Evolutionary conservation across 805 yeast species (phyloP).

Genomic region (Yamadazyma paraphyllophila): DNA sequence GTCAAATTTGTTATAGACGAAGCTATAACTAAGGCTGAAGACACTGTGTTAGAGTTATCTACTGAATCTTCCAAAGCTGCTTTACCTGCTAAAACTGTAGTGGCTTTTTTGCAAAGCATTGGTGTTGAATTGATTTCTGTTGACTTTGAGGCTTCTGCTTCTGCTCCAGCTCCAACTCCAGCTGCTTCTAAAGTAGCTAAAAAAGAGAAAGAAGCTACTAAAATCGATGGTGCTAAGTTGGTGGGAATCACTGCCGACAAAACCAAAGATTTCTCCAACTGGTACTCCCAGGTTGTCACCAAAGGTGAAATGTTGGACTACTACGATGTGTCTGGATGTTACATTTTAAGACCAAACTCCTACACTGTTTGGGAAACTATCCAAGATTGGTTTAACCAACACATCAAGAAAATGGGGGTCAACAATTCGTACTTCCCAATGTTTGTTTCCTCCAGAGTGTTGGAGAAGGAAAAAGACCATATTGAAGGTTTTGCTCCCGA

Average conservation of each 20-base stretch:
- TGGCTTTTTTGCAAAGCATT: slow-evolving; percentile 46
- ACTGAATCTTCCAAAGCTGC: slow-evolving; percentile 53
- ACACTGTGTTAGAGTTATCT: slow-evolving; percentile 42
- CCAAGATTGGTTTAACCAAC: slow-evolving; percentile 78
- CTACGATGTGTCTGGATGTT: slow-evolving; percentile 98
- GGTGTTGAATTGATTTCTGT: slow-evolving; percentile 52
- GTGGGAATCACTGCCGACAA: slow-evolving; percentile 97
- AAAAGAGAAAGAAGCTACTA: slow-evolving; percentile 47
- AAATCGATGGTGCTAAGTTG: slow-evolving; percentile 79
- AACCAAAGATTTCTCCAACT: slow-evolving; percentile 85
- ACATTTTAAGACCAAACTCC: slow-evolving; percentile 94
- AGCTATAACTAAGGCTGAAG: slow-evolving; percentile 36
- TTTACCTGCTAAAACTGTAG: slow-evolving; percentile 45
- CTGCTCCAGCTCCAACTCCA: slow-evolving; percentile 22
- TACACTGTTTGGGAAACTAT: slow-evolving; percentile 93
- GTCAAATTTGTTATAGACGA: slow-evolving; percentile 60
- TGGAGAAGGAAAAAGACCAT: slow-evolving; percentile 97
- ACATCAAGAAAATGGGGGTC: slow-evolving; percentile 86
- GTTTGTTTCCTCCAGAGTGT: slow-evolving; percentile 90
- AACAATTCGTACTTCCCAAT: slow-evolving; percentile 96
- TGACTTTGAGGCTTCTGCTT: slow-evolving; percentile 51
- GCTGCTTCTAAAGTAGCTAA: slow-evolving; percentile 27
- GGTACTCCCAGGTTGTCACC: slow-evolving; percentile 96
- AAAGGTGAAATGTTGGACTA: slow-evolving; percentile 98
- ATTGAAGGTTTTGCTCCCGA: slow-evolving; percentile 99